A percentile compares a stretch with the other conserved stretches of the same genome.
Conservation (phyloP, 768 basidiomycete genomes). For the Russula sp. region DNA sequence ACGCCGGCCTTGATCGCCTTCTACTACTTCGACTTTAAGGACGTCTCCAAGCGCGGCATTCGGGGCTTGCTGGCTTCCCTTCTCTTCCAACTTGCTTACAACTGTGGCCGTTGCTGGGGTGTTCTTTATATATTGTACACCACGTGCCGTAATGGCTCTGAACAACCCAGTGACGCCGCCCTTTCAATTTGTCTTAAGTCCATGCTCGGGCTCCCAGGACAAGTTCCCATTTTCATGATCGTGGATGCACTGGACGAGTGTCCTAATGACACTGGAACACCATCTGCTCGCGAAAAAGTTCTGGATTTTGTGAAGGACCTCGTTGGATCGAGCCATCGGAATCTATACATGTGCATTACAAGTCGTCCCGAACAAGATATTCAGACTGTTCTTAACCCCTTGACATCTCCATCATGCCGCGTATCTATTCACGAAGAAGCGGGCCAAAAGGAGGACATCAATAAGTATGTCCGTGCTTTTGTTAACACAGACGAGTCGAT, state of each 20-base stretch:
- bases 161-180: background rate
- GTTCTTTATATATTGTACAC: background rate
- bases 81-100: background rate
- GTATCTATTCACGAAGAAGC: background rate
- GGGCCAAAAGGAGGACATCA: background rate
- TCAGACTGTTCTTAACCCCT: too few relatives aligned
- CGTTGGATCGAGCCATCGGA: background rate
- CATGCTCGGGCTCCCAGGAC: background rate
- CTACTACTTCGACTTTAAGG: conserved; percentile 3
- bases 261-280: background rate
- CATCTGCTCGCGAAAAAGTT: background rate
- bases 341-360: background rate
- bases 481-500: background rate
- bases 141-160: background rate
- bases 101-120: background rate
- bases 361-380: background rate
- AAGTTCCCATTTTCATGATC: background rate
- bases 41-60: background rate
- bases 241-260: background rate
- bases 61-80: background rate
- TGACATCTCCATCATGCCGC: background rate
- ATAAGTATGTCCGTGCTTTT: too few relatives aligned
- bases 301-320: background rate
- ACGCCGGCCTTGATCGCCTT: background rate
- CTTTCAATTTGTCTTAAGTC: background rate